Percentiles rank a stretch among this genome's conserved stretches.
Evolutionary conservation across 2,329 filamentous ascomycete species (phyloP).

Genomic region (Cladophialophora immunda): DNA sequence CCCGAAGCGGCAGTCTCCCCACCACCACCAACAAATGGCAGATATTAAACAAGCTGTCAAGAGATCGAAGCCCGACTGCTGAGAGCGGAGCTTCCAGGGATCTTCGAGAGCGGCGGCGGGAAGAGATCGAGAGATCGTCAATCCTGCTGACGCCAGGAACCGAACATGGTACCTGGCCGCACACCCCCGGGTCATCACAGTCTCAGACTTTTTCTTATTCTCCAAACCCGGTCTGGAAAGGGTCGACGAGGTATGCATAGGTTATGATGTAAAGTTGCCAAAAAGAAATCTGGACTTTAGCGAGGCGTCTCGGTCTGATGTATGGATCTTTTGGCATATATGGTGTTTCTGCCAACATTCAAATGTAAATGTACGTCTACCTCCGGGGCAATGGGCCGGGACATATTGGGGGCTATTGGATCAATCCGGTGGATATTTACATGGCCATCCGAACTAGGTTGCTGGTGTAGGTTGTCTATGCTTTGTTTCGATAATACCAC

Average conservation of each 20-base stretch:
- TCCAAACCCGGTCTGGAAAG: conserved; percentile 8
- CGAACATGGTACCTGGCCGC: conserved; percentile 23
- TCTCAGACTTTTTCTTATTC: conserved; percentile 16
- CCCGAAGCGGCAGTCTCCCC: conserved; percentile 36
- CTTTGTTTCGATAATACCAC: not conserved
- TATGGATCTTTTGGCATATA: not conserved
- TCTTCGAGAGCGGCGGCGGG: conserved; percentile 37
- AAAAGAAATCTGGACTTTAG: conserved; percentile 18
- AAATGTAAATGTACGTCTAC: conserved; percentile 2
- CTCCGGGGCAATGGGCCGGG: not conserved
- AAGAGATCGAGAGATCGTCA: conserved; percentile 38
- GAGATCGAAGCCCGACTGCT: conserved; percentile 31
- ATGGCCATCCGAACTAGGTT: not conserved
- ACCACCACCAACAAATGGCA: conserved; percentile 31
- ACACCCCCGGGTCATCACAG: conserved; percentile 19
- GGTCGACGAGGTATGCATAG: conserved; percentile 32
- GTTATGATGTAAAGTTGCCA: not conserved
- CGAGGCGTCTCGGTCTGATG: conserved; percentile 24
- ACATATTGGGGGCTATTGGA: not conserved
- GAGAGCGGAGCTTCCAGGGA: conserved; percentile 33
- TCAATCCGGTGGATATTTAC: not conserved
- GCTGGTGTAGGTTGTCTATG: not conserved
- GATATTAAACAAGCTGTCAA: conserved; percentile 23
- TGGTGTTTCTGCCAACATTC: not conserved
- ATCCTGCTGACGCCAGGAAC: conserved; percentile 26